Evolutionary conservation across 176 grass and related monocot species (phyloP), one percentile per base, ranked within the genome.

Genomic region (Luzula sylvatica): DNA sequence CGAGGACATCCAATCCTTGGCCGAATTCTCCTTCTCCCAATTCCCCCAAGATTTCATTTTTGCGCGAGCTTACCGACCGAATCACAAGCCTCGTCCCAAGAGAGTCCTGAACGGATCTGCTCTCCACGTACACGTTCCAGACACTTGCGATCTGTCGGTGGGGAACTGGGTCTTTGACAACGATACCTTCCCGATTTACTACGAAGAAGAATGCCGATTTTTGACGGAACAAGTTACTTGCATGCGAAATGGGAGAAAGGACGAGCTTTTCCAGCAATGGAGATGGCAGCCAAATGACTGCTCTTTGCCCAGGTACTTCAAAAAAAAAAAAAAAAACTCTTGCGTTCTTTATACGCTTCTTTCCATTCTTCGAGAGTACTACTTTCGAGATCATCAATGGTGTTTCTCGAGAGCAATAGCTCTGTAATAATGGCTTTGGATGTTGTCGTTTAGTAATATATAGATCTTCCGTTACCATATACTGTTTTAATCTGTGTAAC

Each of bases 151-250:
- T 38, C 76, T 95, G 32, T 41, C 52, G 23, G 6, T 5, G 8
- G 88, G 88, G 41, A 35, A 25, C 8, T 95, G 88, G 88, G 42
- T 83, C 13, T 95, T 80, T 56, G 83, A 95, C 65, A 79, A 95
- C 60, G 19, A 21, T 0, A 53, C 68, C 11, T 17, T 68, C 42
- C 88, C 88, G 3, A 46, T 83, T 0, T 95, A 95, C 76, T 50
- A 68, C 13, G 88, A 94, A 56, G 68, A 84, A 2, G 79, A 84
- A 5, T 95, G 88, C 55, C 26, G 45, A 8, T 78, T 83, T 17
- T 58, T 95, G 48, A 84, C 76, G 24, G 23, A 41, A 56, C 92
- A 98, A 61, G 78, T 98, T 35, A 82, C 78, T 13, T 98, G 81
- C 78, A 69, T 69, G 57, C 50, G 60, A 42, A 98, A 98, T 42